A percentile compares a stretch with the other conserved stretches of the same genome.
phyloP scores from a whole-genome alignment of 208 protist genomes.

The Wallacemonas sp. region DNA sequence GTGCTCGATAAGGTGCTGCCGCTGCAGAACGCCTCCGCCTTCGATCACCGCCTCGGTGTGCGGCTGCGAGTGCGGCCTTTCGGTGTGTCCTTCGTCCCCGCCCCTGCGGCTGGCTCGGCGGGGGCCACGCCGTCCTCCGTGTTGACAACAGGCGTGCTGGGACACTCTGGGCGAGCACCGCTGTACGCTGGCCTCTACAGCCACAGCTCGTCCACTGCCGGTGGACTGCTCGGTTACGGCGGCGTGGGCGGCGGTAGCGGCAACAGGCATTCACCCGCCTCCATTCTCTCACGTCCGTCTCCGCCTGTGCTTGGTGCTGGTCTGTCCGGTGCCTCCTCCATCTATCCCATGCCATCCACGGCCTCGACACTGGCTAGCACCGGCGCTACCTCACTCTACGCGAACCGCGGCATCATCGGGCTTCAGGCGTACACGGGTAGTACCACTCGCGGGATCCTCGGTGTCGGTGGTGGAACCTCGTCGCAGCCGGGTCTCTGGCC shows the following conservation, averaged over 20 bases:
- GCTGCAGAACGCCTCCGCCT: not conserved
- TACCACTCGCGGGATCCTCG: no score
- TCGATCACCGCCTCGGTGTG: slow-evolving; percentile 22
- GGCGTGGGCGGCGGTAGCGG: not conserved
- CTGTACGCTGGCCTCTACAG: slow-evolving; percentile 3
- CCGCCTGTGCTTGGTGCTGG: not conserved
- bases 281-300: not conserved
- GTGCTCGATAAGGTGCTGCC: not conserved
- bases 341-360: not conserved
- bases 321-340: not conserved
- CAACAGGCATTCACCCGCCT: not conserved
- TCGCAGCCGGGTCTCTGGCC: no score
- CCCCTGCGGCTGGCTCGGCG: not conserved
- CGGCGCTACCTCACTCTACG: no score
- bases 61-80: slow-evolving; percentile 26
- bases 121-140: not conserved
- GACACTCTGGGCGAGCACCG: not conserved
- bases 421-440: no score
- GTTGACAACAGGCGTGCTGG: not conserved
- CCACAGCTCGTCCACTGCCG: not conserved
- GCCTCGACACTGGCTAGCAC: no score
- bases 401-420: no score
- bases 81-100: slow-evolving; percentile 1
- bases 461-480: no score
- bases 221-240: not conserved